Base-by-base conservation (phyloP, 768 basidiomycete genomes). In the Lentinula lateritia region DNA sequence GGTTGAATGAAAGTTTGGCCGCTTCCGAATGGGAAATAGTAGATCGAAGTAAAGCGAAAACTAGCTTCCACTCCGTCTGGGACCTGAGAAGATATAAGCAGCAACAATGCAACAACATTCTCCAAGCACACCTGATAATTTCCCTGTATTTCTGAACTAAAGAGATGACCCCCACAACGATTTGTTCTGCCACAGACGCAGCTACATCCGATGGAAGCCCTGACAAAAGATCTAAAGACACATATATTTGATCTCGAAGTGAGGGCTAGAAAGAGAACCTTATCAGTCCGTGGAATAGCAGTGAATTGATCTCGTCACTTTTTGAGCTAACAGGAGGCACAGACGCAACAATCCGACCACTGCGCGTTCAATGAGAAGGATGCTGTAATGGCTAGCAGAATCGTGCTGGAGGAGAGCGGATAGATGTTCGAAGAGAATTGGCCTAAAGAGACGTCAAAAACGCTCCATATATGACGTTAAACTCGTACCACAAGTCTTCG, bases 31-130 rank as follows among this genome's bases (percentile, higher is more conserved):
- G 90, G 12, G 87, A 79, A 45, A 95, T 83, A 0, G 94, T 95
- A 1, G 88, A 89, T 52, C 92, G 86, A 64, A 98, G 82, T 34
- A 98, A 78, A 1, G 92, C 90, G 67, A 95, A 92, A 20, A 95
- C 83, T 43, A 98, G 77, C 63, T 92, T 94, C 96, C 96, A 99
- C 71, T 98, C 96, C 0, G 96, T 98, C 65, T 90, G 88, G 1
- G 94, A 95, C 60, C 88, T 93, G 59, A 0, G 60, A 64, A 28
- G 28, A 28, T 28, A 28, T 28, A 28, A 28, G 28, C 28, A 54
- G 42, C 36, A 28, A 32, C 32, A 35, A 56, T 60, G 20, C 28
- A 52, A 43, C 58, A 20, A 36, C 16, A 54, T 61, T 42, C 2
- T 20, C 4, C 8, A 39, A 18, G 61, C 64, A 28, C 61, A 88